Percentiles rank a stretch among this genome's conserved stretches.
Evolutionary conservation across 2,329 filamentous ascomycete species (phyloP).

Genomic region (Aspergillus sp.): DNA sequence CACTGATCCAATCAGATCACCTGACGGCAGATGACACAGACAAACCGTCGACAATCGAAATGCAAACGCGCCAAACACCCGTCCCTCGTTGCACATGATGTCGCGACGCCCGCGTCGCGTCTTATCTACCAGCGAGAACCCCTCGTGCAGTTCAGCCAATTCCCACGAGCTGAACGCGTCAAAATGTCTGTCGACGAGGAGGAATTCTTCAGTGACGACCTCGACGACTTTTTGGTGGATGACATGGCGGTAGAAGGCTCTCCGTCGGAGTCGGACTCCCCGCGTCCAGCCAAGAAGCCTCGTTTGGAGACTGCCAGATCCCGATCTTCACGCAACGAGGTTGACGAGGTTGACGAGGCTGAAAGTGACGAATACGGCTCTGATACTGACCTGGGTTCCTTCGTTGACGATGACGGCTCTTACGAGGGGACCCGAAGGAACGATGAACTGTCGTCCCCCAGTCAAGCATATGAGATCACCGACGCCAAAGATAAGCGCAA

Average conservation of each 20-base stretch:
- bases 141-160: background rate
- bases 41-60: too few species aligned
- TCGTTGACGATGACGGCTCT: constrained; percentile 16
- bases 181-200: constrained; percentile 17
- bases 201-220: constrained; percentile 22
- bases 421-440: too few species aligned
- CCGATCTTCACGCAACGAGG: background rate
- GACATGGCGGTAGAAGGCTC: constrained; percentile 14
- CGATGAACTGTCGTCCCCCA: constrained; percentile 18
- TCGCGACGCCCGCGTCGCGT: background rate
- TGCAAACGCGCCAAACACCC: background rate
- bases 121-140: background rate
- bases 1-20: background rate
- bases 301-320: constrained; percentile 26
- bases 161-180: background rate
- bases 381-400: constrained; percentile 20
- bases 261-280: constrained; percentile 10
- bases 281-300: constrained; percentile 35
- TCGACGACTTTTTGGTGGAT: constrained; percentile 29
- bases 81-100: background rate
- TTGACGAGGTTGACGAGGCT: background rate
- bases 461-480: constrained; percentile 16
- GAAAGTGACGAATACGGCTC: constrained; percentile 12
- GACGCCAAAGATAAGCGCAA: constrained; percentile 35
- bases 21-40: too few species aligned